Evolutionary conservation across 768 basidiomycete genomes (phyloP).

Genomic region (Tulasnella sp.): DNA sequence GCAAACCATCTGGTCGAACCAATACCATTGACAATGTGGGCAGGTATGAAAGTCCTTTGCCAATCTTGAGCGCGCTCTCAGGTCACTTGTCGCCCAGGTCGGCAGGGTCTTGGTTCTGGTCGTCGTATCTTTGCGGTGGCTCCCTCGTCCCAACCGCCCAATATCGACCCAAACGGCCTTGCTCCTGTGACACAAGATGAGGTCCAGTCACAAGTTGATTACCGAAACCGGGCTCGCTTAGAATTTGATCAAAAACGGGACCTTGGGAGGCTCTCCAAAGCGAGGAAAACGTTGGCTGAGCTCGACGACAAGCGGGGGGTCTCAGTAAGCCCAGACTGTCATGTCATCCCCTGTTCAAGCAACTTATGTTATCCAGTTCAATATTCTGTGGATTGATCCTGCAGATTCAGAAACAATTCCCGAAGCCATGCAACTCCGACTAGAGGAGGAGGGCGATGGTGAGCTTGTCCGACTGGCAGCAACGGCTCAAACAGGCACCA

Average conservation of each 20-base stretch:
- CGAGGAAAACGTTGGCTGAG: slow-evolving; percentile 64
- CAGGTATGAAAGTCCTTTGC: slow-evolving; percentile 44
- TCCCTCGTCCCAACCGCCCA: slow-evolving; percentile 57
- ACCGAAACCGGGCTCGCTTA: slow-evolving; percentile 59
- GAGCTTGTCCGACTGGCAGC: slow-evolving; percentile 16
- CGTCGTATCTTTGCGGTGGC: slow-evolving; percentile 57
- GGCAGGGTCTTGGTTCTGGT: slow-evolving; percentile 49
- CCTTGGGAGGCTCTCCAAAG: slow-evolving; percentile 58
- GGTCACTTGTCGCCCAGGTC: slow-evolving; percentile 43
- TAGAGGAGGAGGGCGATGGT: slow-evolving; percentile 38
- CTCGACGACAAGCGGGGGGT: slow-evolving; percentile 66
- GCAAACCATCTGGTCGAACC: slow-evolving; percentile 52
- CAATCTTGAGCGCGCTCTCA: background rate
- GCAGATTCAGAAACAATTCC: slow-evolving; percentile 59
- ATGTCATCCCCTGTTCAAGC: slow-evolving; percentile 13
- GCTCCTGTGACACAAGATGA: background rate
- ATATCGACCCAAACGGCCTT: slow-evolving; percentile 34
- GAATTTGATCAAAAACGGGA: slow-evolving; percentile 73
- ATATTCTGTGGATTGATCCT: slow-evolving; percentile 72
- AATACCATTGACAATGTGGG: slow-evolving; percentile 71
- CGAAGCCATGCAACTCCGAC: slow-evolving; percentile 49
- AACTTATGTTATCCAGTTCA: slow-evolving; percentile 49
- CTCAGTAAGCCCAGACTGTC: slow-evolving; percentile 39
- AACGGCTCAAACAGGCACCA: slow-evolving; percentile 20
- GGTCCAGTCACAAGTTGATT: slow-evolving; percentile 29